Conservation (phyloP, 2,329 filamentous ascomycete genomes). For the Trichoderma cornu-damae region DNA sequence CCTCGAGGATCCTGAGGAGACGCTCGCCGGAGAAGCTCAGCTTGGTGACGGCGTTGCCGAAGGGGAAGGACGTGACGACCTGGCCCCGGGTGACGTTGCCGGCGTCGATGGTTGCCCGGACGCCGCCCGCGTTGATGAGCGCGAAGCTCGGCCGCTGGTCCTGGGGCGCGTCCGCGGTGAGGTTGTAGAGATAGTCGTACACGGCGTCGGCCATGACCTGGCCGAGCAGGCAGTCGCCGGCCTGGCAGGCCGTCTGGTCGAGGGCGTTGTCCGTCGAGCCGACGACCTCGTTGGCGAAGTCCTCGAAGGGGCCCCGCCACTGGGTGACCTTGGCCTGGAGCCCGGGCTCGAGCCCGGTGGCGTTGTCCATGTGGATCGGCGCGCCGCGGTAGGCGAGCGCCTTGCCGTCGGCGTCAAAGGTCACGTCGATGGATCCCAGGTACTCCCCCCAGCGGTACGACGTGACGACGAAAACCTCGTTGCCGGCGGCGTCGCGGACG, state of each 20-base stretch:
- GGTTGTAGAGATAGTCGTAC: conserved; percentile 53
- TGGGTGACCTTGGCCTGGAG: conserved; percentile 54
- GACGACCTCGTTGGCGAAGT: conserved; percentile 53
- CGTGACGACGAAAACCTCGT: conserved; percentile 64
- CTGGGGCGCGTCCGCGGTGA: conserved; percentile 29
- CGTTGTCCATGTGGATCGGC: conserved; percentile 59
- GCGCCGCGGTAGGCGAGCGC: conserved; percentile 59
- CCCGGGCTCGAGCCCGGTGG: conserved; percentile 50
- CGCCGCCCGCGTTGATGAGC: conserved; percentile 59
- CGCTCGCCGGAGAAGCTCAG: conserved; percentile 48
- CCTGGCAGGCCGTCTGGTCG: conserved; percentile 55
- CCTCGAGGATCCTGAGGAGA: conserved; percentile 55
- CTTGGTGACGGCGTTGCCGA: conserved; percentile 60
- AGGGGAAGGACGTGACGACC: conserved; percentile 60
- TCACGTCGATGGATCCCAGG: conserved; percentile 61
- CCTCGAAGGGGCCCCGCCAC: conserved; percentile 58
- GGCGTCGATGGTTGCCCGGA: conserved; percentile 57
- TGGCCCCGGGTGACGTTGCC: conserved; percentile 59
- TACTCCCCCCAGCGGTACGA: conserved; percentile 66
- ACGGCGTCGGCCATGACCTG: conserved; percentile 56
- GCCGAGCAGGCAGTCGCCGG: conserved; percentile 53
- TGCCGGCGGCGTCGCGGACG: conserved; percentile 53
- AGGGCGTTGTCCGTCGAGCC: conserved; percentile 51
- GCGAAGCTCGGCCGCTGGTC: conserved; percentile 47
- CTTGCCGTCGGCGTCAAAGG: conserved; percentile 56